Evolutionary conservation across 441 rosid species (phyloP).

Genomic region (Hura crepitans): DNA sequence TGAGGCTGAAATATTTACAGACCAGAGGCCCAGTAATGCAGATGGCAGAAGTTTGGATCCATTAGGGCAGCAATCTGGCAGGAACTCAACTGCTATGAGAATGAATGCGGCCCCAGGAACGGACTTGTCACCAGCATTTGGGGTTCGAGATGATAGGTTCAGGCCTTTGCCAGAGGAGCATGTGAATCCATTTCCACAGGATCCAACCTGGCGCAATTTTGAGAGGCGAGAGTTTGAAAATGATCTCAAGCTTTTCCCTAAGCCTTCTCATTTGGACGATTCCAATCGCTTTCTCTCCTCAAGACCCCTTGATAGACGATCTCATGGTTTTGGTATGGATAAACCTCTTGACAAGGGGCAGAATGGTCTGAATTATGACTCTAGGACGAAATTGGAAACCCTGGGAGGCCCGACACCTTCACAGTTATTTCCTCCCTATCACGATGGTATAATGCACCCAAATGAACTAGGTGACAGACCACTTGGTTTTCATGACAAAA

Average conservation of each 20-base stretch:
- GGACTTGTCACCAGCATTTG: conserved; percentile 28
- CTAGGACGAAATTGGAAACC: conserved; percentile 32
- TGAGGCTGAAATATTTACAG: conserved; percentile 31
- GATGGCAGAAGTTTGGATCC: conserved; percentile 40
- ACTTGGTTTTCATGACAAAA: conserved; percentile 37
- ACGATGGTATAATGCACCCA: conserved; percentile 24
- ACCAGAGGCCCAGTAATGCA: conserved; percentile 29
- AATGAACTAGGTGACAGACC: conserved; percentile 40
- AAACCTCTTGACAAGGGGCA: conserved; percentile 39
- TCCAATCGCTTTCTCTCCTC: conserved; percentile 35
- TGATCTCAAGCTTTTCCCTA: conserved; percentile 42
- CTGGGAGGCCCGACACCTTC: conserved; percentile 37
- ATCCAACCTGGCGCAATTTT: conserved; percentile 32
- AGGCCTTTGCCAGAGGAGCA: conserved; percentile 40
- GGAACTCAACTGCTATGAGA: conserved; percentile 29
- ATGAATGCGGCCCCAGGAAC: conserved; percentile 36
- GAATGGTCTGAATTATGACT: conserved; percentile 20
- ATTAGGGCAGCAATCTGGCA: conserved; percentile 29
- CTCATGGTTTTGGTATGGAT: conserved; percentile 38
- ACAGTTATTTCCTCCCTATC: conserved; percentile 45
- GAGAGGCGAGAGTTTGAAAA: conserved; percentile 45
- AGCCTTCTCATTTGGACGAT: conserved; percentile 43
- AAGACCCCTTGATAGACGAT: conserved; percentile 41
- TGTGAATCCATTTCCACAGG: conserved; percentile 32
- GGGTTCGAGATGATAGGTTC: conserved; percentile 32